Evolutionary conservation across 2,329 filamentous ascomycete genomes (phyloP).

Genomic region (Aspergillus udagawae): DNA sequence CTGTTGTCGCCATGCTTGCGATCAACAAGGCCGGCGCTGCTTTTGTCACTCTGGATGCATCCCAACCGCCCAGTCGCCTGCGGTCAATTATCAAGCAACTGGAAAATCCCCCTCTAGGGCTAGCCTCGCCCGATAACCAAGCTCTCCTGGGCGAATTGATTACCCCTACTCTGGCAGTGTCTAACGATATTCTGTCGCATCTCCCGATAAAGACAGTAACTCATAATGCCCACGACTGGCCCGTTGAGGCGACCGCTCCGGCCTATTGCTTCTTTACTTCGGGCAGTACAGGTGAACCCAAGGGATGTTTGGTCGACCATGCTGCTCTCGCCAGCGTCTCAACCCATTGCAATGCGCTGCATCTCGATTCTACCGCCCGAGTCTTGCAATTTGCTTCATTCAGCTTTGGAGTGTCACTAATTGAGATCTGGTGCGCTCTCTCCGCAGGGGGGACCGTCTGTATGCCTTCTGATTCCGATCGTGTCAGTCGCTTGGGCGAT

Average conservation of each 20-base stretch:
- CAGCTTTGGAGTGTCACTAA: constrained; percentile 3
- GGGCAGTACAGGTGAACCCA: constrained; percentile 4
- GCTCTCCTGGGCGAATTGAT: background rate
- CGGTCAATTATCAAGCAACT: background rate
- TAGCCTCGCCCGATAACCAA: background rate
- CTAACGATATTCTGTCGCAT: background rate
- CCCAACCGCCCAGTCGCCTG: background rate
- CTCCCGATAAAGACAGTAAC: background rate
- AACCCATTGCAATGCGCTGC: background rate
- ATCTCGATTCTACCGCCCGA: background rate
- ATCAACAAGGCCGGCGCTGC: background rate
- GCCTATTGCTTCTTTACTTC: constrained; percentile 5
- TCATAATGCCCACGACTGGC: background rate
- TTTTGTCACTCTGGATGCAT: background rate
- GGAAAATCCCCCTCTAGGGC: background rate
- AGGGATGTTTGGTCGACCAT: constrained; percentile 5
- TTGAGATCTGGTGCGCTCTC: constrained; percentile 5
- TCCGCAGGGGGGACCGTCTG: constrained; percentile 1
- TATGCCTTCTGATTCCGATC: constrained; percentile 3
- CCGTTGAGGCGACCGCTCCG: background rate
- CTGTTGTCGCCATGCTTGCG: background rate
- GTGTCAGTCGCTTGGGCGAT: constrained; percentile 7
- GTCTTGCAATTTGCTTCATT: constrained; percentile 5
- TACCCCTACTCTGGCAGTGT: background rate
- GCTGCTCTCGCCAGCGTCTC: constrained; percentile 1